These are phyloP conservation scores for Hypoxylon cercidicola DNA, from an alignment of 495 filamentous ascomycete species.

Conservation along the genomic window DNA sequence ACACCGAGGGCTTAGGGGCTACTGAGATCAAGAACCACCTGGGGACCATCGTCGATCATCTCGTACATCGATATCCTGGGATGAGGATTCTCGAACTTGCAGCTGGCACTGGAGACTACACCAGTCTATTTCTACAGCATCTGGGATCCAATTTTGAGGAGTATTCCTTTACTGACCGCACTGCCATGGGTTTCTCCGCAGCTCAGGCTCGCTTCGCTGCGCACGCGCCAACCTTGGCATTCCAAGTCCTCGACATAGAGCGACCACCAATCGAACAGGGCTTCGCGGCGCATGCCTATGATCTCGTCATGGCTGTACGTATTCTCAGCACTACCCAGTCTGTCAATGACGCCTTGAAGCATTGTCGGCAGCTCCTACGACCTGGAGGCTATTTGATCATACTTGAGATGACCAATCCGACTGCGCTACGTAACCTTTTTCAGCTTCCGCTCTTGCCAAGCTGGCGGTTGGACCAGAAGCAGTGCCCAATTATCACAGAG, in stretches of 20 bases:
- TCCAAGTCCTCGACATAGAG: slow-evolving; percentile 57
- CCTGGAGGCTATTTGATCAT: slow-evolving; percentile 64
- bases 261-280: slow-evolving; percentile 53
- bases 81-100: slow-evolving; percentile 63
- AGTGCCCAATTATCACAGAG: slow-evolving; percentile 48
- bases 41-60: slow-evolving; percentile 41
- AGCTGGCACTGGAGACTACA: slow-evolving; percentile 57
- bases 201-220: slow-evolving; percentile 30
- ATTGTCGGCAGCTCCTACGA: slow-evolving; percentile 57
- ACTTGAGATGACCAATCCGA: slow-evolving; percentile 56
- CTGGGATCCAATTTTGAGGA: slow-evolving; percentile 36
- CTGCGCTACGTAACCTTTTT: slow-evolving; percentile 43
- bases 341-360: slow-evolving; percentile 50
- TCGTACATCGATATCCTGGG: slow-evolving; percentile 56
- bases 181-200: slow-evolving; percentile 51
- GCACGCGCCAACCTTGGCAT: slow-evolving; percentile 54
- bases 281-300: slow-evolving; percentile 54
- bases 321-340: slow-evolving; percentile 59
- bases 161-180: slow-evolving; percentile 63
- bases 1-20: slow-evolving; percentile 45
- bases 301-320: slow-evolving; percentile 58
- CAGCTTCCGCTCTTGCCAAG: slow-evolving; percentile 54
- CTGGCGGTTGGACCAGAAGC: slow-evolving; percentile 61
- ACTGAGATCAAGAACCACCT: slow-evolving; percentile 33
- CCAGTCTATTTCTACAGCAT: slow-evolving; percentile 41